A percentile compares a stretch with the other conserved stretches of the same genome.
Conservation (phyloP, 2,329 filamentous ascomycete genomes). For the Clarireedia paspali region DNA sequence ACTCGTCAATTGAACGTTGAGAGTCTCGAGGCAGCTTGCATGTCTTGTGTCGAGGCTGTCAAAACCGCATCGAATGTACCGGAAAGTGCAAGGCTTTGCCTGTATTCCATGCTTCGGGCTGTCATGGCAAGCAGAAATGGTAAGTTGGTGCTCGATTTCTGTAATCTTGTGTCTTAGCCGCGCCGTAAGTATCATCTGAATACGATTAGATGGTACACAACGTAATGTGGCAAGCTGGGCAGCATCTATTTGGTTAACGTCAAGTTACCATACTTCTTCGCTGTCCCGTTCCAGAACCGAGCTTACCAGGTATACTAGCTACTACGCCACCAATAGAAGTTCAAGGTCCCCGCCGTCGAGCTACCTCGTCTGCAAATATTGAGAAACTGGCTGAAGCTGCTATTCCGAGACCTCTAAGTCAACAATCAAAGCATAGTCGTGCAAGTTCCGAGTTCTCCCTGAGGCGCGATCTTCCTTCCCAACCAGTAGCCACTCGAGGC, state of each 20-base stretch:
- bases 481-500: constrained; percentile 32
- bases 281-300: not conserved
- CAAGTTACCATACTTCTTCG: not conserved
- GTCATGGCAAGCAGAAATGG: constrained; percentile 62
- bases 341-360: constrained; percentile 44
- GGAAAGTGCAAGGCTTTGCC: constrained; percentile 66
- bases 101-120: constrained; percentile 66
- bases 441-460: constrained; percentile 64
- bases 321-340: not conserved
- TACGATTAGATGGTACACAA: not conserved
- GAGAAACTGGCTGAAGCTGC: constrained; percentile 45
- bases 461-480: constrained; percentile 44
- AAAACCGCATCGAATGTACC: constrained; percentile 64
- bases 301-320: not conserved
- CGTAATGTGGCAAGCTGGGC: no score
- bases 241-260: no score
- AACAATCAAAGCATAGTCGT: constrained; percentile 59
- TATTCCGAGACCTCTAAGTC: constrained; percentile 46
- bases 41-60: constrained; percentile 63
- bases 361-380: constrained; percentile 54
- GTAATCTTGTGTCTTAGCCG: not conserved
- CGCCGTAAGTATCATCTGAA: not conserved
- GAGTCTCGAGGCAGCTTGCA: constrained; percentile 57
- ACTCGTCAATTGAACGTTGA: constrained; percentile 64
- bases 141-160: constrained; percentile 37